These are phyloP conservation scores for Cladophialophora chaetospira DNA, from an alignment of 2,329 filamentous ascomycete species.

Conservation along the genomic window DNA sequence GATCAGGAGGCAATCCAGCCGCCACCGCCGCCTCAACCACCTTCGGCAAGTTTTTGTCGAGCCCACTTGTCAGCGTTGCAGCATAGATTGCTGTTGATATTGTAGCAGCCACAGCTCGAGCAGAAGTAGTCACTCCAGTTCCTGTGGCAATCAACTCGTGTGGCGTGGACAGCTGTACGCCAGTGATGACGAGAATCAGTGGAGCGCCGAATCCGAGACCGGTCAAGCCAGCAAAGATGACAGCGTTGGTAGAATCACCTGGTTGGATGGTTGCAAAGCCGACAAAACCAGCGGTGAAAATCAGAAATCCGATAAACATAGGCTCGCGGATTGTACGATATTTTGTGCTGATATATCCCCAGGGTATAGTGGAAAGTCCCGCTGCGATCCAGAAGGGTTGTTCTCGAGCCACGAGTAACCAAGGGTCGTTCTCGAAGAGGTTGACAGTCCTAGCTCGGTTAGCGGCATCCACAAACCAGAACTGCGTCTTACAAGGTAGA, in stretches of 20 bases:
- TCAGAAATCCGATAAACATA: constrained; percentile 4
- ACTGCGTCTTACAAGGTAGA: constrained; percentile 19
- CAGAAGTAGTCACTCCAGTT: constrained; percentile 15
- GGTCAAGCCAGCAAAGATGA: constrained; percentile 10
- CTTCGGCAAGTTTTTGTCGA: constrained; percentile 10
- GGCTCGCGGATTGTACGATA: constrained; percentile 9
- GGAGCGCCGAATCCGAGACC: constrained; percentile 18
- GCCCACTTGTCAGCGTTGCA: constrained; percentile 6
- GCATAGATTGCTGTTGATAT: constrained; percentile 15
- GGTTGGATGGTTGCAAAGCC: constrained; percentile 20
- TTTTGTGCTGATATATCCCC: not conserved
- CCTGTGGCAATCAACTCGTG: constrained; percentile 20
- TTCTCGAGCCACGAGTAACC: not conserved
- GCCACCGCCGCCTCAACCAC: constrained; percentile 13
- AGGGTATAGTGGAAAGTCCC: not conserved
- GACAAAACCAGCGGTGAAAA: constrained; percentile 15
- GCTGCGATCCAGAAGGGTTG: not conserved
- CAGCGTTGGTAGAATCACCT: not conserved
- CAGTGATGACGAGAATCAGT: constrained; percentile 17
- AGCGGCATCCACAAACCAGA: not conserved
- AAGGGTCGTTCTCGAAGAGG: constrained; percentile 3
- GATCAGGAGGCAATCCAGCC: constrained; percentile 9
- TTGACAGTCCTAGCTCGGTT: not conserved
- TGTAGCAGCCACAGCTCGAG: constrained; percentile 11
- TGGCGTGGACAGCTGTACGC: constrained; percentile 18